Evolutionary conservation across 306 rosid genomes (phyloP), one percentile per base, ranked within the genome.

Genomic region (Ziziphus jujuba): DNA sequence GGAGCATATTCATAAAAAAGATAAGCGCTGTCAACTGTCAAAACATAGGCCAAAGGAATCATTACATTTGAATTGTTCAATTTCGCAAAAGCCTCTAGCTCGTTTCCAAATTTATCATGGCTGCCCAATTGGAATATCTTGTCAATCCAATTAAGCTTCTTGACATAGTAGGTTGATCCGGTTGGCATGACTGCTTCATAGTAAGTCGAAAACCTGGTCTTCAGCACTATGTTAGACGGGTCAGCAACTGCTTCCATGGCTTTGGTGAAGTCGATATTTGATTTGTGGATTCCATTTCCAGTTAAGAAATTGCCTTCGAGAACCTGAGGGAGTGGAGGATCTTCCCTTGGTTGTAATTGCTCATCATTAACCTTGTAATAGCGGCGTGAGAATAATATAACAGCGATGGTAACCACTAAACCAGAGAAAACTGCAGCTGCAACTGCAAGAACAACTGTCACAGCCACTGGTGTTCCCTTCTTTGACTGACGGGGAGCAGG

Each of bases 31-130:
- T 93, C 91, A 65, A 68, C 61, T 22, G 98, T 78, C 54, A 88
- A 68, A 65, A 79, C 75, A 69, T 88, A 88, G 59, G 89, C 98
- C 71, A 93, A 71, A 68, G 98, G 97, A 71, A 85, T 80, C 98
- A 93, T 93, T 74, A 90, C 87, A 77, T 88, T 90, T 54, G 98
- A 86, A 77, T 93, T 93, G 87, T 80, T 90, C 68, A 93, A 76
- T 72, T 78, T 90, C 43, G 90, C 98, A 73, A 86, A 80, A 28
- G 56, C 67, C 74, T 82, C 87, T 19, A 93, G 77, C 75, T 88
- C 87, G 38, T 74, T 72, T 31, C 75, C 79, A 33, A 90, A 90
- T 58, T 67, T 86, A 49, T 80, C 86, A 24, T 67, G 81, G 67
- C 82, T 88, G 12, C 87, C 91, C 65, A 61, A 62, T 17, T 85